Evolutionary conservation across 2,329 filamentous ascomycete genomes (phyloP), one percentile per base, ranked within the genome.

Genomic region (Cladophialophora psammophila): DNA sequence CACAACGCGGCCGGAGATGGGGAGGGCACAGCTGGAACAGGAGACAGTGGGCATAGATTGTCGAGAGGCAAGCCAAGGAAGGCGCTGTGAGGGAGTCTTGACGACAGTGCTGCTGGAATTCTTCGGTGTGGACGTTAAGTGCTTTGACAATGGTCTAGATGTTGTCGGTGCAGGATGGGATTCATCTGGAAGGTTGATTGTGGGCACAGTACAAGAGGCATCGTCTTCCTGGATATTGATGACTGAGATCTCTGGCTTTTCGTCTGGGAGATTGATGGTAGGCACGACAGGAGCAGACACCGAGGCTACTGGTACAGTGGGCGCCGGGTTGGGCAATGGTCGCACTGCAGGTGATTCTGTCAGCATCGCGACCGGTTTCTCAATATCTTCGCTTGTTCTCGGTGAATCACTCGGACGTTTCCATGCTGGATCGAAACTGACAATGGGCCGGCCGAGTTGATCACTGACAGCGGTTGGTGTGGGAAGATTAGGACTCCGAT

Each of bases 381-480:
- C 72, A 1, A 67, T 42, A 40, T 72, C 69, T 15, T 8, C 75
- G 69, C 66, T 78, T 74, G 32, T 74, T 69, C 79, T 82, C 81
- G 86, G 71, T 7, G 72, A 72, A 18, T 72, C 68, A 36, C 57
- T 68, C 4, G 64, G 55, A 13, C 67, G 82, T 80, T 90, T 91
- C 82, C 92, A 97, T 77, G 90, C 87, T 75, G 87, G 87, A 80
- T 96, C 87, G 85, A 98, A 98, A 86, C 94, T 98, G 85, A 98
- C 94, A 84, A 98, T 98, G 70, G 94, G 94, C 77, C 94, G 89
- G 74, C 93, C 93, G 74, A 91, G 91, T 76, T 87, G 91, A 81
- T 97, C 91, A 82, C 93, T 97, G 79, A 98, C 94, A 75, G 92
- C 90, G 63, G 91, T 92, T 71, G 94, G 94, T 75, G 91, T 94